Evolutionary conservation across 305 asterid species (phyloP).

Genomic region (Fraxinus latifolia): DNA sequence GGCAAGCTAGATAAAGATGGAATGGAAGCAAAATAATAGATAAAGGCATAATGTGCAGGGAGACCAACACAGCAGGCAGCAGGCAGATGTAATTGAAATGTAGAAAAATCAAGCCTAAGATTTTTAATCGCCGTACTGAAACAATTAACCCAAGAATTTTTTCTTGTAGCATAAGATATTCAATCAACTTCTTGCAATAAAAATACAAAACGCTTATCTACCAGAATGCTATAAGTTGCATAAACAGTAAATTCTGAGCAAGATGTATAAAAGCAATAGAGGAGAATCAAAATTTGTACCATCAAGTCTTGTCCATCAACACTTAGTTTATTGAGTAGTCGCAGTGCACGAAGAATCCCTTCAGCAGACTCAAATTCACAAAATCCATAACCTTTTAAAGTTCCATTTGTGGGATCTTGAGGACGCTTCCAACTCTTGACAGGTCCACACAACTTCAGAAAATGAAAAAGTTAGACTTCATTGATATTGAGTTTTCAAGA

Average conservation of each 20-base stretch:
- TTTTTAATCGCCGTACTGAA: not conserved
- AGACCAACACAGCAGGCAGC: constrained; percentile 4
- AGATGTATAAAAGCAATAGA: constrained; percentile 5
- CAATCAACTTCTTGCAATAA: constrained; percentile 4
- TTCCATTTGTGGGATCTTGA: constrained; percentile 83
- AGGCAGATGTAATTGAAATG: not conserved
- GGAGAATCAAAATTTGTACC: constrained; percentile 47
- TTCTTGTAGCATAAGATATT: not conserved
- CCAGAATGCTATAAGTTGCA: not conserved
- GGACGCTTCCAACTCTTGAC: constrained; percentile 98
- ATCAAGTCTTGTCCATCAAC: constrained; percentile 92
- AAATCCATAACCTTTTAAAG: constrained; percentile 84
- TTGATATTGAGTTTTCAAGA: constrained; percentile 18
- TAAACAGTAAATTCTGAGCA: constrained; percentile 9
- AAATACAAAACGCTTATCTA: constrained; percentile 1
- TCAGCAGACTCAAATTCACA: constrained; percentile 97
- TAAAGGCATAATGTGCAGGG: not conserved
- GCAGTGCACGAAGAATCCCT: constrained; percentile 88
- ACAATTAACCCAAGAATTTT: constrained; percentile 2
- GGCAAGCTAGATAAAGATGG: not conserved
- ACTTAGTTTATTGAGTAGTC: constrained; percentile 75
- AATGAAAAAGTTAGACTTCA: constrained; percentile 26
- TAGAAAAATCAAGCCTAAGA: constrained; percentile 9
- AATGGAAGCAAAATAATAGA: not conserved
- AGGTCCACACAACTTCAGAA: constrained; percentile 89